These are phyloP conservation scores for Stemphylium lycopersici DNA, from an alignment of 2,329 filamentous ascomycete species.

Conservation along the genomic window DNA sequence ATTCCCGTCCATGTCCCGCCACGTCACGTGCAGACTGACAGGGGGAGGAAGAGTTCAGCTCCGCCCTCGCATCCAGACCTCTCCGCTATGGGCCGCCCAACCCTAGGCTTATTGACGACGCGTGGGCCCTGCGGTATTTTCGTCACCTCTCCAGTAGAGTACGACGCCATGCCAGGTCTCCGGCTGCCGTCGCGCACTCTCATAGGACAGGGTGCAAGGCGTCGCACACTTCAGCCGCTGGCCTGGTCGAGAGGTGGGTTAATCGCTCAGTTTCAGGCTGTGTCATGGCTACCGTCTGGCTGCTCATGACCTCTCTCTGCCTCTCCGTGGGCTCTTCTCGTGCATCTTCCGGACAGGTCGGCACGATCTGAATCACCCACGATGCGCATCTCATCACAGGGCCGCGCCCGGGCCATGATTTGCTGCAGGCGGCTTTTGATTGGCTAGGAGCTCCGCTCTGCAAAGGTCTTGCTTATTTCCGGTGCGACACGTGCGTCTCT, in stretches of 20 bases:
- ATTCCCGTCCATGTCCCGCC: background rate
- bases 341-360: background rate
- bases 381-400: constrained; percentile 3
- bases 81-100: constrained; percentile 8
- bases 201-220: background rate
- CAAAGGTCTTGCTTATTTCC: constrained; percentile 27
- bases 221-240: constrained; percentile 1
- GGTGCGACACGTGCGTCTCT: constrained; percentile 6
- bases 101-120: constrained; percentile 10
- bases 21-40: constrained; percentile 15
- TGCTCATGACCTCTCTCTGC: too few relatives aligned
- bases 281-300: background rate
- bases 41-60: constrained; percentile 9
- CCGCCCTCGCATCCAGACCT: constrained; percentile 14
- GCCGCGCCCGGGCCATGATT: constrained; percentile 1
- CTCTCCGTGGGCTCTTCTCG: too few relatives aligned
- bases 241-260: background rate
- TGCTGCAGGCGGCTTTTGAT: constrained; percentile 12
- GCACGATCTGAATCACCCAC: constrained; percentile 8
- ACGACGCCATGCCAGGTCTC: background rate
- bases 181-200: background rate
- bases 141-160: constrained; percentile 5
- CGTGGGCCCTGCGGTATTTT: constrained; percentile 23
- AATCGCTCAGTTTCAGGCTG: constrained; percentile 4
- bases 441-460: constrained; percentile 28